Evolutionary conservation across 306 rosid genomes (phyloP).

Genomic region (Begonia fuchsioides): DNA sequence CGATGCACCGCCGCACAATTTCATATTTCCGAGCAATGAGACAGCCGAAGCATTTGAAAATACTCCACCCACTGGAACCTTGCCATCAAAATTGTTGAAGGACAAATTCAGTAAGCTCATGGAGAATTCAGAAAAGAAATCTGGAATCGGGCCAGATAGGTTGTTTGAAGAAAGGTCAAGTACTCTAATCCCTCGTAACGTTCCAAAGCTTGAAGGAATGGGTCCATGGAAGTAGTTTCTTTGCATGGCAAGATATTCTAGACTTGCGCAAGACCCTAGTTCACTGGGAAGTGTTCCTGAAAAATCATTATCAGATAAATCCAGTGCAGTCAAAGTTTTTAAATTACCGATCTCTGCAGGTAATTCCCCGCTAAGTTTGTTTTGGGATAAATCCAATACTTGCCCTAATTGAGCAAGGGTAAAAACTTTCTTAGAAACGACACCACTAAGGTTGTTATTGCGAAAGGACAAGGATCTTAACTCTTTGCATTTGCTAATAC

Average conservation of each 20-base stretch:
- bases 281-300: neutral
- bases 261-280: neutral
- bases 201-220: neutral
- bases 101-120: constrained; percentile 13
- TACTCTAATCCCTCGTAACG: neutral
- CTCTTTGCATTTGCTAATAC: constrained; percentile 1
- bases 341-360: neutral
- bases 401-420: neutral
- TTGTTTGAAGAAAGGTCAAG: neutral
- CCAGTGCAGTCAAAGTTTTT: neutral
- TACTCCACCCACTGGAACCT: constrained; percentile 14
- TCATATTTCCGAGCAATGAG: constrained; percentile 16
- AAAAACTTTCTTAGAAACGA: neutral
- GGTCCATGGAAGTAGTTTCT: neutral
- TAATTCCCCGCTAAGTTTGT: neutral
- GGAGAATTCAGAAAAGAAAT: constrained; percentile 1
- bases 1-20: constrained; percentile 21
- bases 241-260: neutral
- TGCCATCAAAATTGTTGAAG: constrained; percentile 13
- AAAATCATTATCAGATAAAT: neutral
- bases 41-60: constrained; percentile 8
- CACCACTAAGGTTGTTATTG: constrained; percentile 7
- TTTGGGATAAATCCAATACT: neutral
- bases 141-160: constrained; percentile 5
- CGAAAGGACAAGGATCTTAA: constrained; percentile 9